phyloP scores from a whole-genome alignment of 2,329 filamentous ascomycete genomes.

The Alternaria burnsii region DNA sequence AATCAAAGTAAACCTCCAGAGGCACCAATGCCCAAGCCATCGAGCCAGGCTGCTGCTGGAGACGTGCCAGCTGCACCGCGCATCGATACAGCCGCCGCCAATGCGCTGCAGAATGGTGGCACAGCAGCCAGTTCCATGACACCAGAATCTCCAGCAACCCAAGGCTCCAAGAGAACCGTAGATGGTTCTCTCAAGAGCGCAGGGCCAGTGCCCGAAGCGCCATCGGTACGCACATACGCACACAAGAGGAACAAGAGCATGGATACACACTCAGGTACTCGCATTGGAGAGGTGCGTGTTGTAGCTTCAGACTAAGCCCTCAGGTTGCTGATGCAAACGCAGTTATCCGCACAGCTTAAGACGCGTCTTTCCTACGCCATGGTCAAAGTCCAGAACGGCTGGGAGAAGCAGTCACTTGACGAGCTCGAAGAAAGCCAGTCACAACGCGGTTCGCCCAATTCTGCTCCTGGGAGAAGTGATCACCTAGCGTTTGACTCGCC shows the following conservation, averaged over 20 bases:
- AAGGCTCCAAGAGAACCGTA: constrained; percentile 76
- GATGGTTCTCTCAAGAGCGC: constrained; percentile 71
- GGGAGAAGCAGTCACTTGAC: constrained; percentile 79
- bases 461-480: constrained; percentile 60
- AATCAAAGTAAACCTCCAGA: constrained; percentile 56
- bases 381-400: constrained; percentile 87
- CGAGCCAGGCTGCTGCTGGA: constrained; percentile 61
- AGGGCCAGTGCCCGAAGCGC: constrained; percentile 22
- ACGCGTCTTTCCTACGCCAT: constrained; percentile 91
- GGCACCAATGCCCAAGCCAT: constrained; percentile 44
- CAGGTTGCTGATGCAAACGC: constrained; percentile 38
- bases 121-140: constrained; percentile 53
- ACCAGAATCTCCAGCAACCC: constrained; percentile 51
- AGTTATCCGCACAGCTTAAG: constrained; percentile 81
- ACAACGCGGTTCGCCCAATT: constrained; percentile 70
- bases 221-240: constrained; percentile 47
- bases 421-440: constrained; percentile 80
- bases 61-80: constrained; percentile 28
- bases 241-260: constrained; percentile 78
- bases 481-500: constrained; percentile 45
- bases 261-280: constrained; percentile 68
- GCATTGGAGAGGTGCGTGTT: constrained; percentile 77
- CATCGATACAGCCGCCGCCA: constrained; percentile 37
- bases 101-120: constrained; percentile 39
- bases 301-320: constrained; percentile 10